Evolutionary conservation across 108 stramenopile genomes (phyloP), one percentile per base, ranked within the genome.

Genomic region (Tribonema minus): DNA sequence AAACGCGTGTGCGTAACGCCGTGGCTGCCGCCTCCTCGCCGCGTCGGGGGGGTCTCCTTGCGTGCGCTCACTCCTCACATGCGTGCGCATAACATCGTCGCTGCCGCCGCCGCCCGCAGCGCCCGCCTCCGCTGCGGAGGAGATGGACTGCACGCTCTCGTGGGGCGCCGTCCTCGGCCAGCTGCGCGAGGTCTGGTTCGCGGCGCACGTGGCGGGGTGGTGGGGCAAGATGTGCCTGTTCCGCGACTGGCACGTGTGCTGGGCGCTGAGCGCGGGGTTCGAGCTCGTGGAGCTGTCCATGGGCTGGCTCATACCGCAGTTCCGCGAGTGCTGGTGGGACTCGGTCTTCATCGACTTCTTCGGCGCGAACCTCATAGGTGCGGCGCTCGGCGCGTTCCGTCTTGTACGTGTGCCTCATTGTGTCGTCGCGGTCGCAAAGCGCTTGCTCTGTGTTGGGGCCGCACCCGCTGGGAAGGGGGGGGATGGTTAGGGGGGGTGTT

Each of bases 161-260:
- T 28, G 31, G n/a, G 69, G 29, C 28, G 61, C 70, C 6, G 62
- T 80, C 64, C 39, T 61, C 15, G 4, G 38, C 36, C 79, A 80
- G 79, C 62, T 80, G 39, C 58, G 41, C 62, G 79, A 80, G 36
- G 70, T 80, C 4, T 80, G 79, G 79, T 80, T 80, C 37, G 26
- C 59, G 27, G 71, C 80, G 35, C 80, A 72, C 35, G 60, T 64
- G 25, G 34, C 64, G 37, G 80, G 80, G 35, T 68, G 76, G 67
- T 82, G 81, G 83, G 81, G 81, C 54, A 84, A 84, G 75, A 84
- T 84, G 83, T 76, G 80, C 74, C 75, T 84, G 33, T 84, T 84
- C 68, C 73, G 83, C 1, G 81, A 84, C 83, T 84, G 83, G 83
- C 65, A 65, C 4, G 74, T 84, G 54, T 84, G 83, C 76, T 72